Evolutionary conservation across 768 basidiomycete species (phyloP), one percentile per base, ranked within the genome.

Genomic region (Exidia glandulosa): DNA sequence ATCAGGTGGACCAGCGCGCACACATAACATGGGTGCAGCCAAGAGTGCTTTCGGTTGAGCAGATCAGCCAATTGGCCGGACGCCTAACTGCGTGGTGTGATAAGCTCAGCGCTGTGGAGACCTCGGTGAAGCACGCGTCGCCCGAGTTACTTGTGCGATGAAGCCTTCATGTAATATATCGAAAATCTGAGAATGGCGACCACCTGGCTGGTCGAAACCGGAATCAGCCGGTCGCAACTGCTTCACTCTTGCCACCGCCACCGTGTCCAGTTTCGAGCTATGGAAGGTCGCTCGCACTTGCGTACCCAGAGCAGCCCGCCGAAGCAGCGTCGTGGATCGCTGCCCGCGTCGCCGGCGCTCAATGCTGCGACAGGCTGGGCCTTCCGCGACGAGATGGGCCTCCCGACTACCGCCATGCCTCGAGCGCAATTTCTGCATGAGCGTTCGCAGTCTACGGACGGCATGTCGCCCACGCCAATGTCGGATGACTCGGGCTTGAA

Each of bases 1-100:
- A 99, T 76, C 85, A 97, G 73, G 91, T 95, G 0, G 86, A 87
- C 65, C 78, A 86, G 67, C 87, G 85, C 67, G 90, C 88, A 45
- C 80, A 86, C 54, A 87, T 99, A 66, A 88, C 85, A 48, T 99
- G 96, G 96, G 94, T 99, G 4, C 96, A 99, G 72, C 96, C 96
- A 48, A 87, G 96, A 47, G 96, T 99, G 27, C 75, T 85, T 27
- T 95, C 93, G 61, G 75, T 83, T 52, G 77, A 79, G 48, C 94
- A 97, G 76, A 90, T 98, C 65, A 87, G 86, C 13, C 80, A 79
- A 27, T 77, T 96, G 32, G 82, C 86, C n/a, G 75, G 80, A 64
- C 76, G 91, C 58, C 72, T 97, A 64, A 81, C 81, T 2, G 77
- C 75, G 50, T 96, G 94, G 94, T 83, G 86, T 33, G 76, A 81